Conservation (phyloP, 768 basidiomycete genomes). For the Tephrocybe rancida region DNA sequence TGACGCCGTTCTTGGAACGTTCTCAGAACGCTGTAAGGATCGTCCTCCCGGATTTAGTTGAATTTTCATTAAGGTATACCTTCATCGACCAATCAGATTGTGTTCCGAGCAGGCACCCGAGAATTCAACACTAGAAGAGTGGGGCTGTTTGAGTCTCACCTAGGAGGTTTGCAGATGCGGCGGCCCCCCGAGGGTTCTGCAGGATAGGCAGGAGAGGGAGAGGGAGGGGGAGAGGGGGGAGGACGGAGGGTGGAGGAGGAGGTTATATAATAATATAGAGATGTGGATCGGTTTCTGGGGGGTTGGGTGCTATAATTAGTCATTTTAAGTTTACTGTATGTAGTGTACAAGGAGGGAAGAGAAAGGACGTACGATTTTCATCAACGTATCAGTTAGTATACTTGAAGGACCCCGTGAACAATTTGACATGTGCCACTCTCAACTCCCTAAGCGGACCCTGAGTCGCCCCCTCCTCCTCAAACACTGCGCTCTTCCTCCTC, state of each 20-base stretch:
- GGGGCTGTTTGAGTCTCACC: too few species aligned
- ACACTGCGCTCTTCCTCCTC: background rate
- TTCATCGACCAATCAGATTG: too few species aligned
- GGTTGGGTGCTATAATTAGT: background rate
- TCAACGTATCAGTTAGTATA: slow-evolving; percentile 2
- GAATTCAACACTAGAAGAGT: too few species aligned
- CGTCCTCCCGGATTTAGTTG: too few species aligned
- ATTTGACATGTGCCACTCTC: background rate
- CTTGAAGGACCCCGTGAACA: slow-evolving; percentile 7
- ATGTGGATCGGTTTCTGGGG: slow-evolving; percentile 7
- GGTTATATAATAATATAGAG: too few species aligned
- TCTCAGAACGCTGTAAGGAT: too few species aligned
- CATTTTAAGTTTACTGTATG: too few species aligned
- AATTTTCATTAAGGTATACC: too few species aligned
- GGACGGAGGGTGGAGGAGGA: background rate
- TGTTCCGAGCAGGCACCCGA: too few species aligned
- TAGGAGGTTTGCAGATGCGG: too few species aligned
- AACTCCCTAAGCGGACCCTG: slow-evolving; percentile 5
- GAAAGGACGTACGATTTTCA: slow-evolving; percentile 5
- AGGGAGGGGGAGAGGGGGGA: slow-evolving; percentile 1
- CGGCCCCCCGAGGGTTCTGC: slow-evolving; percentile 5
- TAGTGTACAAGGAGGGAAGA: background rate
- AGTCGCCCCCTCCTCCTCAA: background rate
- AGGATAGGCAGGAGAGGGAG: slow-evolving; percentile 12
- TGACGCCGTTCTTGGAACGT: too few species aligned